Evolutionary conservation across 2,329 filamentous ascomycete species (phyloP).

Genomic region (Chaetothyriales sp.): DNA sequence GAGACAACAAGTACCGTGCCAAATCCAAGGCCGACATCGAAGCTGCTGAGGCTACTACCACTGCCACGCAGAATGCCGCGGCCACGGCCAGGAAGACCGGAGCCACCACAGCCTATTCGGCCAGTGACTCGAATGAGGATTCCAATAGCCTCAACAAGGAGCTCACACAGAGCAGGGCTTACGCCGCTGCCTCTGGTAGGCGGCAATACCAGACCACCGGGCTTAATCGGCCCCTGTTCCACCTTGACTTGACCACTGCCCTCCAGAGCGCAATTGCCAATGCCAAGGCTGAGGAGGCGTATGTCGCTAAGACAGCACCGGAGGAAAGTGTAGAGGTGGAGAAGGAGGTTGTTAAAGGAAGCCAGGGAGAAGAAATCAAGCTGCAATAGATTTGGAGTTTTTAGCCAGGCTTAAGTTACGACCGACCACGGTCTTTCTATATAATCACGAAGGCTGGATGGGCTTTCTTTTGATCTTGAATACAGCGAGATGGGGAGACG

Average conservation of each 20-base stretch:
- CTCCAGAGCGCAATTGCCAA: conserved; percentile 77
- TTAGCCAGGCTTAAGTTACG: not conserved
- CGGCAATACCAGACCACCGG: conserved; percentile 57
- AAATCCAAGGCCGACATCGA: conserved; percentile 19
- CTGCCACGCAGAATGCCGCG: conserved; percentile 20
- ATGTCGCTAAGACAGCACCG: not conserved
- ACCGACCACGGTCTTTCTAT: no score
- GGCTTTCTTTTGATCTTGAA: no score
- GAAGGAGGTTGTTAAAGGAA: not conserved
- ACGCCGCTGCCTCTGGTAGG: conserved; percentile 18
- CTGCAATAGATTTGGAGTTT: not conserved
- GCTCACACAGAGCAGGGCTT: conserved; percentile 34
- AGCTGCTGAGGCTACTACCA: conserved; percentile 16
- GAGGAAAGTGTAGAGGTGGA: not conserved
- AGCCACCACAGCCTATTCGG: conserved; percentile 12
- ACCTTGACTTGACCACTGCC: conserved; percentile 79
- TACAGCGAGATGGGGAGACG: no score
- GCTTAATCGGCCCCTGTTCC: conserved; percentile 82
- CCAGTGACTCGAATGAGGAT: conserved; percentile 18
- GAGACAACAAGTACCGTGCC: conserved; percentile 38
- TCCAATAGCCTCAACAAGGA: conserved; percentile 31
- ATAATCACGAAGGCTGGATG: no score
- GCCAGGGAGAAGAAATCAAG: not conserved
- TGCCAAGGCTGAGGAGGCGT: conserved; percentile 34
- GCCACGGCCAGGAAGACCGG: conserved; percentile 14